Conservation (phyloP, 768 basidiomycete genomes). For the Kwoniella shandongensis region DNA sequence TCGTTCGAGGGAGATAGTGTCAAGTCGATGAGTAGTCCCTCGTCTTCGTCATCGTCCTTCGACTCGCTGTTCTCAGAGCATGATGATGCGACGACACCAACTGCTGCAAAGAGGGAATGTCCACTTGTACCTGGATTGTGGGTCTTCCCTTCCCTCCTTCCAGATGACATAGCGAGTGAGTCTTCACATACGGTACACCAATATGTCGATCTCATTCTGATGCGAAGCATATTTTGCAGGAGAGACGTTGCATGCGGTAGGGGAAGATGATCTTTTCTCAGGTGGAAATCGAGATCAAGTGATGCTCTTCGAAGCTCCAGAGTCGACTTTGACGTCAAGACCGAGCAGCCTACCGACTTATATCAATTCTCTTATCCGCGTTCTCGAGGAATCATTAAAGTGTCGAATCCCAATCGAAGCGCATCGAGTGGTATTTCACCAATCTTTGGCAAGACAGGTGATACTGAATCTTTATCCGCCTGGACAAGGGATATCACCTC, state of each 20-base stretch:
- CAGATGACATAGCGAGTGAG: conserved; percentile 34
- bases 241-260: conserved; percentile 23
- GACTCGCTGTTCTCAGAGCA: conserved; percentile 31
- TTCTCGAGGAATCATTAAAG: conserved; percentile 59
- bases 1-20: neutral
- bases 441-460: conserved; percentile 65
- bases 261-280: conserved; percentile 40
- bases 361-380: conserved; percentile 58
- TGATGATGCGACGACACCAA: neutral
- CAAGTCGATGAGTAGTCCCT: too few relatives aligned
- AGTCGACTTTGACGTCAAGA: neutral
- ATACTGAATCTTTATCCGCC: conserved; percentile 87
- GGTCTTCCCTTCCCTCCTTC: conserved; percentile 34
- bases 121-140: conserved; percentile 47
- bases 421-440: conserved; percentile 55
- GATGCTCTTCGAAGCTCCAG: conserved; percentile 74
- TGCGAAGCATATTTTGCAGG: conserved; percentile 13
- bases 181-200: neutral
- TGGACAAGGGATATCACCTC: conserved; percentile 83
- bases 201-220: conserved; percentile 2
- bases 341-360: conserved; percentile 59
- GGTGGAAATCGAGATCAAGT: conserved; percentile 65
- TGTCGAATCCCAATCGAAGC: conserved; percentile 60
- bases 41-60: conserved; percentile 2
- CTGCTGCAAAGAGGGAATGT: conserved; percentile 4